These are phyloP conservation scores for Puccinia polysora DNA, from an alignment of 1,284 basidiomycete genomes.

Conservation along the genomic window DNA sequence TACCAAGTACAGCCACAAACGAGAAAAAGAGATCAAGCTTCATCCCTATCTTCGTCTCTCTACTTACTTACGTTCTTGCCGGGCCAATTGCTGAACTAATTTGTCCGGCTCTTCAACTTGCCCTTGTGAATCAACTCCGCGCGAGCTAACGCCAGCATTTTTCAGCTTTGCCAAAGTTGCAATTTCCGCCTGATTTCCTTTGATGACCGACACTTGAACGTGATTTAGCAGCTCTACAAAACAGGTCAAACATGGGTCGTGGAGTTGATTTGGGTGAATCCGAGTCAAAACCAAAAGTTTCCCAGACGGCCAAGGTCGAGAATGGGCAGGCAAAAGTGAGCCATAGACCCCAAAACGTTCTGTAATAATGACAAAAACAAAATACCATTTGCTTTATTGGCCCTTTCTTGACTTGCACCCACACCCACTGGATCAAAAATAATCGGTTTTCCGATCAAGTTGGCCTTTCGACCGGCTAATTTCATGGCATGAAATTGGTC, in stretches of 20 bases:
- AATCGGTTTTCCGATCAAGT: constrained; percentile 69
- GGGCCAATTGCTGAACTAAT: constrained; percentile 69
- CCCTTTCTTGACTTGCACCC: constrained; percentile 73
- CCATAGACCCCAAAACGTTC: too few species aligned
- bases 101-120: constrained; percentile 69
- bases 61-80: constrained; percentile 70
- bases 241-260: too few species aligned
- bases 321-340: too few species aligned
- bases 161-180: constrained; percentile 66
- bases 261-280: too few species aligned
- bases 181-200: constrained; percentile 90
- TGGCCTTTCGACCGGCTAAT: constrained; percentile 70
- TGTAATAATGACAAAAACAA: too few species aligned
- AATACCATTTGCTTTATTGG: constrained; percentile 57
- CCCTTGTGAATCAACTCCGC: constrained; percentile 82
- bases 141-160: constrained; percentile 65
- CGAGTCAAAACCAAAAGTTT: too few species aligned
- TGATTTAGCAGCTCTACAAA: constrained; percentile 65
- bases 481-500: constrained; percentile 68
- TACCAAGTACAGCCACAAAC: neutral
- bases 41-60: too few species aligned
- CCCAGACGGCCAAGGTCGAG: neutral
- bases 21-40: too few species aligned
- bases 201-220: constrained; percentile 87
- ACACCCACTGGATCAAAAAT: constrained; percentile 92